phyloP scores from a whole-genome alignment of 768 basidiomycete species.

The Boletus barrowsii region DNA sequence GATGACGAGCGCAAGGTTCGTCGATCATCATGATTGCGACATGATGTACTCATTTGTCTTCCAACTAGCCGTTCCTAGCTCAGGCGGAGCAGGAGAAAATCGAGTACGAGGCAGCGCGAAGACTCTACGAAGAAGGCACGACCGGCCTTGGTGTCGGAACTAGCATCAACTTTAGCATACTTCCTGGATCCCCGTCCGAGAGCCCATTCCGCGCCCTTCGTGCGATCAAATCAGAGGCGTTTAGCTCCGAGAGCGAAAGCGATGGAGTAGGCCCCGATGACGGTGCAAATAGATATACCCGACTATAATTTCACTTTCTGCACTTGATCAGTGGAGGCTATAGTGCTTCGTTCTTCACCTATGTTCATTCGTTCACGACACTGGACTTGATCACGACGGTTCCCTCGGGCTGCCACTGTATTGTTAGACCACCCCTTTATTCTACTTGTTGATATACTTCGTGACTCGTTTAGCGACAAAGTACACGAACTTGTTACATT shows the following conservation, averaged over 20 bases:
- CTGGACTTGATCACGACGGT: slow-evolving; percentile 29
- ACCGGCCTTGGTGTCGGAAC: slow-evolving; percentile 60
- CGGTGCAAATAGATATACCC: slow-evolving; percentile 36
- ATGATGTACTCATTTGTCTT: slow-evolving; percentile 14
- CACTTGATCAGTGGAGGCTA: slow-evolving; percentile 12
- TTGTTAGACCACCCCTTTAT: slow-evolving; percentile 36
- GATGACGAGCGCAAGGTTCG: slow-evolving; percentile 90
- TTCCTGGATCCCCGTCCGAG: slow-evolving; percentile 61
- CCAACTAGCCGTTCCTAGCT: slow-evolving; percentile 77
- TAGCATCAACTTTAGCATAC: slow-evolving; percentile 81
- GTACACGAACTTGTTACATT: slow-evolving; percentile 24
- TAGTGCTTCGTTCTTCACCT: slow-evolving; percentile 15
- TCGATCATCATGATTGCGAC: slow-evolving; percentile 4
- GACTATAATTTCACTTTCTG: slow-evolving; percentile 28
- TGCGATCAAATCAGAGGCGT: slow-evolving; percentile 54
- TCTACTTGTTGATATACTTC: slow-evolving; percentile 34
- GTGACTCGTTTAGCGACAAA: slow-evolving; percentile 13
- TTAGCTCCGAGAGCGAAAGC: slow-evolving; percentile 69
- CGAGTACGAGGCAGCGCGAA: slow-evolving; percentile 83
- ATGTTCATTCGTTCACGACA: slow-evolving; percentile 30
- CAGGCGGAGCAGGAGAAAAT: slow-evolving; percentile 95
- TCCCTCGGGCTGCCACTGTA: slow-evolving; percentile 38
- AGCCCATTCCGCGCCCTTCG: slow-evolving; percentile 40
- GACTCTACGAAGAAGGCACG: slow-evolving; percentile 83
- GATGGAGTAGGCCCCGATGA: slow-evolving; percentile 60